Evolutionary conservation across 345 rosid species (phyloP).

Genomic region (Eucalyptus camaldulensis): DNA sequence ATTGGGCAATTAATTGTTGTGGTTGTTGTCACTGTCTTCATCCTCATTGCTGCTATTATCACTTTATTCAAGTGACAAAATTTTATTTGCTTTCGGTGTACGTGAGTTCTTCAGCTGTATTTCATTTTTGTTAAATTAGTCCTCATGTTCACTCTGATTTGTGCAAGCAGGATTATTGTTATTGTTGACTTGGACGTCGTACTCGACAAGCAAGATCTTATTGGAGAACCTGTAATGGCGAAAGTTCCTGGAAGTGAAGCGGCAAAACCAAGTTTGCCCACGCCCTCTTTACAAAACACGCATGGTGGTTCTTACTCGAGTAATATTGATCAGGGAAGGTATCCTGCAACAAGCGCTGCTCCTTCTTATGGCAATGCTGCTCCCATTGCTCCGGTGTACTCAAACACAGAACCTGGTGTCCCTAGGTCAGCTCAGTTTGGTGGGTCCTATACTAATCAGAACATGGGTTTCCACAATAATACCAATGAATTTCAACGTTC

Average conservation of each 20-base stretch:
- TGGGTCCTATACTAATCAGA: slow-evolving; percentile 16
- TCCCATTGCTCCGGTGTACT: not conserved
- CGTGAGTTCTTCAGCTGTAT: not conserved
- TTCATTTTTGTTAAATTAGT: not conserved
- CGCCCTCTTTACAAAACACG: slow-evolving; percentile 15
- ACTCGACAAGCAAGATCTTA: slow-evolving; percentile 18
- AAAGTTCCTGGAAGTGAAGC: slow-evolving; percentile 5
- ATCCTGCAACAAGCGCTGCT: slow-evolving; percentile 18
- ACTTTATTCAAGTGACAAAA: not conserved
- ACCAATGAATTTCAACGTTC: slow-evolving; percentile 28
- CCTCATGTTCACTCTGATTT: not conserved
- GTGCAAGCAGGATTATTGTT: slow-evolving; percentile 51
- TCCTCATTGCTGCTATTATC: not conserved
- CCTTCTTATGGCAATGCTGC: not conserved
- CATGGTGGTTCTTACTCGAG: slow-evolving; percentile 5
- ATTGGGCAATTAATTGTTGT: not conserved
- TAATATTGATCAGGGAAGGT: slow-evolving; percentile 18
- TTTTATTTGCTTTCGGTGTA: not conserved
- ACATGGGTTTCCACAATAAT: slow-evolving; percentile 15
- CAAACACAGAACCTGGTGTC: slow-evolving; percentile 20
- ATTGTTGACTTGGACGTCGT: slow-evolving; percentile 48
- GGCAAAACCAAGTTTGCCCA: slow-evolving; percentile 14
- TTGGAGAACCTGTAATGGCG: slow-evolving; percentile 43
- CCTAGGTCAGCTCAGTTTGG: slow-evolving; percentile 15
- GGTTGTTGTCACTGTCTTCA: not conserved